A percentile compares a stretch with the other conserved stretches of the same genome.
Conservation (phyloP, 2,329 filamentous ascomycete species). For the Verticillium dahliae region DNA sequence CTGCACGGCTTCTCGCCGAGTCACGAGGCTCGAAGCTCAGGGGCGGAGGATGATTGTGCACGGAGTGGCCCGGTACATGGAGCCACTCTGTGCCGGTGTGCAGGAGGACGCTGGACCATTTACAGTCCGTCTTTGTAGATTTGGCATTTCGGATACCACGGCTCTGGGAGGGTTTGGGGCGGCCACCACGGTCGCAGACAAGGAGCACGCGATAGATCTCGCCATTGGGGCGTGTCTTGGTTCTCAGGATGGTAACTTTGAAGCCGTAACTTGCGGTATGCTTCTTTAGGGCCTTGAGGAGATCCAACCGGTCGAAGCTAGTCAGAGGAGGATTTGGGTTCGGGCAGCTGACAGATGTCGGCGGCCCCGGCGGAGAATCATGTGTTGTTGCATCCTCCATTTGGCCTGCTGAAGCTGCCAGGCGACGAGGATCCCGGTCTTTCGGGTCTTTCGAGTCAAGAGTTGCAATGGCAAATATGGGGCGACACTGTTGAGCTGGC, state of each 20-base stretch:
- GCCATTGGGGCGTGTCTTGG: not conserved
- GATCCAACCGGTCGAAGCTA: not conserved
- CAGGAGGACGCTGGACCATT: not conserved
- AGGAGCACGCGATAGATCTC: constrained; percentile 1
- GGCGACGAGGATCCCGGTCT: not conserved
- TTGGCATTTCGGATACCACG: not conserved
- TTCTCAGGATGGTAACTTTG: not conserved
- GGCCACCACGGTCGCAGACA: not conserved
- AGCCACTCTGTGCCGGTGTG: not conserved
- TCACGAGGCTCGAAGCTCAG: not conserved
- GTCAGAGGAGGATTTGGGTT: not conserved
- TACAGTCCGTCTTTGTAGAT: not conserved
- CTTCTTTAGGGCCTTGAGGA: not conserved
- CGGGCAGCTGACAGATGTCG: not conserved
- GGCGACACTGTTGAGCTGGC: not conserved
- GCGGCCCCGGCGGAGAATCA: too few relatives aligned
- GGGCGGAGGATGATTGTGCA: constrained; percentile 2
- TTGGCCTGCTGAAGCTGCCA: not conserved
- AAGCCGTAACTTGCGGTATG: not conserved
- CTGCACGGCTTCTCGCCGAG: not conserved
- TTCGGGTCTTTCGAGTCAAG: too few relatives aligned
- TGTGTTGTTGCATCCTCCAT: too few relatives aligned
- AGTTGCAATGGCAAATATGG: not conserved
- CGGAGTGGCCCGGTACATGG: constrained; percentile 1
- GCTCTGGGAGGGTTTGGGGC: not conserved